phyloP scores from a whole-genome alignment of 179 eudicot genomes.

The Gypsophila paniculata region DNA sequence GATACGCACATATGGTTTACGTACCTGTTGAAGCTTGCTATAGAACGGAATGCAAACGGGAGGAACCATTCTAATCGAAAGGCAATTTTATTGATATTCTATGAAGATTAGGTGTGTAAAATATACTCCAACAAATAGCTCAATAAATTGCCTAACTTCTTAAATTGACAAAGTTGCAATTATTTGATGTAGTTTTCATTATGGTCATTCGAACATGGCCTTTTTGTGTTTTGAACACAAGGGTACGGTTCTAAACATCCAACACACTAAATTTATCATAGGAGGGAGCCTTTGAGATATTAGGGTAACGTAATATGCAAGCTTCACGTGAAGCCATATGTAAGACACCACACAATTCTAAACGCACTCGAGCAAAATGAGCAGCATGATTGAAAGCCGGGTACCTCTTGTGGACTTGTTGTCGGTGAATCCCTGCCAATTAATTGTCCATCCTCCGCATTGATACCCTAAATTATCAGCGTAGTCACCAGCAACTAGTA shows the following conservation, averaged over 20 bases:
- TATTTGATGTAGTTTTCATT: neutral
- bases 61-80: too few species aligned
- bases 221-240: neutral
- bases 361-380: neutral
- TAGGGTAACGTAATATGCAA: neutral
- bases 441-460: constrained; percentile 53
- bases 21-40: too few species aligned
- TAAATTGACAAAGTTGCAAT: neutral
- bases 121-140: neutral
- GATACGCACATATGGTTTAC: too few species aligned
- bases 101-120: too few species aligned
- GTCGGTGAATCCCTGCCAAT: constrained; percentile 51
- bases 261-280: too few species aligned
- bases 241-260: neutral
- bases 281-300: neutral
- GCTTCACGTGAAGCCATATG: neutral
- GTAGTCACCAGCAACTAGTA: constrained; percentile 49
- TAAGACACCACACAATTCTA: neutral
- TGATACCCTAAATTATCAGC: constrained; percentile 57
- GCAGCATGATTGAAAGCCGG: constrained; percentile 8
- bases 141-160: neutral
- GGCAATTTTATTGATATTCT: too few species aligned
- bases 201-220: neutral
- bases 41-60: too few species aligned
- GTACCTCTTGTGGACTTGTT: constrained; percentile 43